Evolutionary conservation across 441 rosid genomes (phyloP), one percentile per base, ranked within the genome.

Genomic region (Omphalea diandra): DNA sequence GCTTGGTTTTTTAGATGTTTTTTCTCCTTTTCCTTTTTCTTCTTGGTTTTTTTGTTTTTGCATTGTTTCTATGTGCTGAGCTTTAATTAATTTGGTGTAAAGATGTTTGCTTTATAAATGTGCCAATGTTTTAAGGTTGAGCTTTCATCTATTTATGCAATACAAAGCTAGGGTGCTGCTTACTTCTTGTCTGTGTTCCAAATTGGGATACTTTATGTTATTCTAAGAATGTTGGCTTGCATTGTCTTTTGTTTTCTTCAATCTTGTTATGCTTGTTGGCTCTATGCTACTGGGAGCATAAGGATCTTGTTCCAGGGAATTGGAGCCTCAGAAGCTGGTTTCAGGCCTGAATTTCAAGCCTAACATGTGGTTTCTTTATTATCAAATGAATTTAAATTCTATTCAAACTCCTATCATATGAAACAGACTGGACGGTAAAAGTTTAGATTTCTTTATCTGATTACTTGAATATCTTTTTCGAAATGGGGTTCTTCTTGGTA

Each of bases 111-210:
- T 46, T 29, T 64, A 29, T 26, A 20, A n/a, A n/a, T n/a, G n/a
- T n/a, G n/a, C n/a, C n/a, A n/a, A n/a, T n/a, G n/a, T n/a, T n/a
- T n/a, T n/a, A 44, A 17, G 20, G 10, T 31, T 8, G 11, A 18
- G 41, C 2, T 32, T 5, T 47, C 7, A 7, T 58, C 20, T 26
- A 11, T 26, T 20, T 20, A 22, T 41, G 41, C n/a, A 5, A 46
- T 64, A 40, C 47, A 46, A 47, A 64, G 56, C 67, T 41, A 62
- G n/a, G 12, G 5, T 47, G 40, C 24, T 31, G 56, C 36, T 47
- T 31, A 27, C 15, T 7, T 63, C 18, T 14, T 44, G 4, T 43
- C 5, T 24, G 26, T 32, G 17, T 29, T 65, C 18, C 6, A 50
- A 31, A 49, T 32, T 11, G 12, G 20, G 26, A 26, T 61, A n/a